Evolutionary conservation across 2,329 filamentous ascomycete species (phyloP).

Genomic region (Plenodomus biglobosus): DNA sequence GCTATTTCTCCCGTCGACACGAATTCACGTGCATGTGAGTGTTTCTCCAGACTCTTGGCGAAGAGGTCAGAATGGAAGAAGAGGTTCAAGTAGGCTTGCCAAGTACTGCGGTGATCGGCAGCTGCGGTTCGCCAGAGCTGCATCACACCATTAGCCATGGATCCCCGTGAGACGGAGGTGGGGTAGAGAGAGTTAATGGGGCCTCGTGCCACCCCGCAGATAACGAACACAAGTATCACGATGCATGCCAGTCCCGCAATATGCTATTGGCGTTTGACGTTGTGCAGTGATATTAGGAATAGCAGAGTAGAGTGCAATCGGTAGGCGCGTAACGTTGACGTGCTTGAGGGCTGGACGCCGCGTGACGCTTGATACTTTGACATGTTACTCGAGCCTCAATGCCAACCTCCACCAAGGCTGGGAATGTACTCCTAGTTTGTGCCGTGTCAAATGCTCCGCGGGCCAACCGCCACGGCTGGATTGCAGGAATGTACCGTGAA

Average conservation of each 20-base stretch:
- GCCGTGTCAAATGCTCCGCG: neutral
- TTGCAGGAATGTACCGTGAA: neutral
- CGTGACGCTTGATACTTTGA: constrained; percentile 16
- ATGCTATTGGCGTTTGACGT: constrained; percentile 16
- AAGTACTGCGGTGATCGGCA: constrained; percentile 6
- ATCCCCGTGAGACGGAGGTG: constrained; percentile 4
- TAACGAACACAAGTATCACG: constrained; percentile 12
- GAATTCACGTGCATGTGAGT: neutral
- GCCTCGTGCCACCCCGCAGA: constrained; percentile 21
- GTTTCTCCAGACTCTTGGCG: neutral
- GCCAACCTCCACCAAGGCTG: neutral
- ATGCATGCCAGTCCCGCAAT: constrained; percentile 18
- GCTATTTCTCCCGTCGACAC: too few relatives aligned
- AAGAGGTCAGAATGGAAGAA: too few relatives aligned
- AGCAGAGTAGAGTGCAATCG: constrained; percentile 3
- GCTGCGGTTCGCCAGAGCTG: neutral
- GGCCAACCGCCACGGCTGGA: neutral
- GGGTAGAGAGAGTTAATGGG: constrained; percentile 8
- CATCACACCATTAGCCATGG: constrained; percentile 5
- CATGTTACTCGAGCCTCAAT: constrained; percentile 11
- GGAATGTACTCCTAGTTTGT: neutral
- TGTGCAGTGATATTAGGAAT: constrained; percentile 11
- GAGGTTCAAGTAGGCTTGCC: neutral
- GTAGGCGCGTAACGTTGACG: constrained; percentile 1
- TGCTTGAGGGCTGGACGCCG: constrained; percentile 6